A percentile compares a stretch with the other conserved stretches of the same genome.
Evolutionary conservation across 371 early-diverging fungal species (phyloP).

Genomic region (Rhizopus delemar): DNA sequence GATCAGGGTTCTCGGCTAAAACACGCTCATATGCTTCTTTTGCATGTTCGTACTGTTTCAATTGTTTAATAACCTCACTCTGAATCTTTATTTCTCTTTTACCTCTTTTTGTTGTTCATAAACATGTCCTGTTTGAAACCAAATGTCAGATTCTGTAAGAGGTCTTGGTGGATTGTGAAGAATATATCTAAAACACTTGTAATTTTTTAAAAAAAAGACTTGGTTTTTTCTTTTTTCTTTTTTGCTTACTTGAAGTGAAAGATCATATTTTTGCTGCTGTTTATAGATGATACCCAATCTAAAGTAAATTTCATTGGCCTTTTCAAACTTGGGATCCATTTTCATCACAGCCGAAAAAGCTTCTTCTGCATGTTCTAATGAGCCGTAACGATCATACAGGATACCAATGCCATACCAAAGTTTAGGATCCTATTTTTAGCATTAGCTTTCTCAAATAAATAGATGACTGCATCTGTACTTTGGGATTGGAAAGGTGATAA

Average conservation of each 20-base stretch:
- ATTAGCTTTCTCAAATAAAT: no score
- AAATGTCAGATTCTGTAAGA: conserved; percentile 87
- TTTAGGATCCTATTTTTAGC: conserved; percentile 74
- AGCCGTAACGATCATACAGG: conserved; percentile 92
- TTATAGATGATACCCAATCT: conserved; percentile 94
- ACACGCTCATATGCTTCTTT: conserved; percentile 91
- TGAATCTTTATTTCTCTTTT: conserved; percentile 2
- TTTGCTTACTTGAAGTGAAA: conserved; percentile 67
- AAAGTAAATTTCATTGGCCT: conserved; percentile 94
- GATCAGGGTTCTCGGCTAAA: conserved; percentile 81
- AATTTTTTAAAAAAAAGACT: no score
- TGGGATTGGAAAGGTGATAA: conserved; percentile 80
- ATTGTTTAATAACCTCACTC: no score
- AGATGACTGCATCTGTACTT: conserved; percentile 20
- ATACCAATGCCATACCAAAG: conserved; percentile 98
- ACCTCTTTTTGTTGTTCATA: conserved; percentile 90
- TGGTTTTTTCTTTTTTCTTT: not conserved
- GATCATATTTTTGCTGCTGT: conserved; percentile 84
- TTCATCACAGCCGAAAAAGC: conserved; percentile 87
- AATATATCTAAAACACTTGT: conserved; percentile 86
- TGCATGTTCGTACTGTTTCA: conserved; percentile 62
- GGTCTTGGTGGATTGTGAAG: conserved; percentile 87
- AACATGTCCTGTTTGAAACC: conserved; percentile 95
- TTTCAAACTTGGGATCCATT: conserved; percentile 86
- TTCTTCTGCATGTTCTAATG: conserved; percentile 92